phyloP scores from a whole-genome alignment of 1,284 basidiomycete genomes.

The Cryptococcus deneoformans region DNA sequence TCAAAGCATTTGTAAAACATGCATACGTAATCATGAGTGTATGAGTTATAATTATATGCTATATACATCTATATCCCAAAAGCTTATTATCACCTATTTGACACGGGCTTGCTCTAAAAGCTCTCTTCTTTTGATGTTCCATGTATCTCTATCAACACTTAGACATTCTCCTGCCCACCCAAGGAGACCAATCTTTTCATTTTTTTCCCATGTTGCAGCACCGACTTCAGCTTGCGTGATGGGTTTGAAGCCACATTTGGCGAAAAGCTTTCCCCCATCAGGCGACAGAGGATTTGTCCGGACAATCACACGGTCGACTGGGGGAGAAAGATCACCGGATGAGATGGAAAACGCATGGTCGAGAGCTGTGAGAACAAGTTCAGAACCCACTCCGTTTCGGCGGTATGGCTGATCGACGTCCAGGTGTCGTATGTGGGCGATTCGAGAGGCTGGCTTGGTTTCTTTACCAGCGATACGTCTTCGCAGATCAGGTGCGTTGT shows the following conservation, averaged over 20 bases:
- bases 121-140: constrained; percentile 5
- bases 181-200: constrained; percentile 11
- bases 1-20: too few relatives aligned
- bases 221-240: neutral
- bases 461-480: neutral
- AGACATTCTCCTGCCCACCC: constrained; percentile 19
- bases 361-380: constrained; percentile 62
- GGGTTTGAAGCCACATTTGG: constrained; percentile 4
- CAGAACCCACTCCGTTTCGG: constrained; percentile 58
- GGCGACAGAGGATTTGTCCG: constrained; percentile 57
- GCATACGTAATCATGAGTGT: too few relatives aligned
- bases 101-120: neutral
- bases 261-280: constrained; percentile 49
- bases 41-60: too few relatives aligned
- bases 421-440: constrained; percentile 71
- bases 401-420: constrained; percentile 66
- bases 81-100: too few relatives aligned
- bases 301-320: constrained; percentile 50
- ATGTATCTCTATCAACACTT: constrained; percentile 9
- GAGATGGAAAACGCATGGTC: constrained; percentile 55
- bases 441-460: constrained; percentile 41
- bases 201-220: too few relatives aligned
- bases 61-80: too few relatives aligned
- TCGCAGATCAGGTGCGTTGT: neutral
- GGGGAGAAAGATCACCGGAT: neutral